These are phyloP conservation scores for Naumovozyma dairenensis DNA, from an alignment of 805 yeast species.

Conservation along the genomic window DNA sequence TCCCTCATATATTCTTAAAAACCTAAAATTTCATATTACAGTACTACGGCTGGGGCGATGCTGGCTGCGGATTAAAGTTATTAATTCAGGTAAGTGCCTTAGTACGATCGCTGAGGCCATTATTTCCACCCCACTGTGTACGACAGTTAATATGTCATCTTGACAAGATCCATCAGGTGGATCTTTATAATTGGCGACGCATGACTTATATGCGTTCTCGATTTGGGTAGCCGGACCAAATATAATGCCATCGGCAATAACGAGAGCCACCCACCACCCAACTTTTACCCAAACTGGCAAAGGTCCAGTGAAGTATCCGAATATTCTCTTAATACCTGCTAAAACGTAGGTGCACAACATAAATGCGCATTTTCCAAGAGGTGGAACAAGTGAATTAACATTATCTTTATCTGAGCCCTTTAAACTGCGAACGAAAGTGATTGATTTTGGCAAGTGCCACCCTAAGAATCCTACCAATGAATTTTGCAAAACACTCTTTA, in stretches of 20 bases:
- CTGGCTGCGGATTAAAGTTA: neutral
- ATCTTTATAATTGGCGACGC: neutral
- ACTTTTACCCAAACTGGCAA: neutral
- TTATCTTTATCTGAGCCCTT: neutral
- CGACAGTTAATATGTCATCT: neutral
- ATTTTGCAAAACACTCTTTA: neutral
- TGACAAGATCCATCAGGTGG: neutral
- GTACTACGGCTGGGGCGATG: neutral
- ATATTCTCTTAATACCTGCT: neutral
- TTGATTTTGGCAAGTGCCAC: neutral
- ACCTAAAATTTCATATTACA: neutral
- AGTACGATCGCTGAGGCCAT: neutral
- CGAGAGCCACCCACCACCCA: neutral
- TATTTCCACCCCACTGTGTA: neutral
- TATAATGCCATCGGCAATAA: neutral
- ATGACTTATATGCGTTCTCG: neutral
- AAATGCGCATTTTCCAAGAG: neutral
- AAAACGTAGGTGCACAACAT: neutral
- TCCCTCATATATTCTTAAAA: neutral
- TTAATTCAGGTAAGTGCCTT: too few species aligned
- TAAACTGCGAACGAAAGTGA: neutral
- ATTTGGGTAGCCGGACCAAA: neutral
- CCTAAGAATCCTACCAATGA: neutral
- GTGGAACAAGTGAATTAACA: neutral
- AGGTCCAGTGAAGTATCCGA: neutral